phyloP scores from a whole-genome alignment of 495 filamentous ascomycete species.

The Platismatia glauca region DNA sequence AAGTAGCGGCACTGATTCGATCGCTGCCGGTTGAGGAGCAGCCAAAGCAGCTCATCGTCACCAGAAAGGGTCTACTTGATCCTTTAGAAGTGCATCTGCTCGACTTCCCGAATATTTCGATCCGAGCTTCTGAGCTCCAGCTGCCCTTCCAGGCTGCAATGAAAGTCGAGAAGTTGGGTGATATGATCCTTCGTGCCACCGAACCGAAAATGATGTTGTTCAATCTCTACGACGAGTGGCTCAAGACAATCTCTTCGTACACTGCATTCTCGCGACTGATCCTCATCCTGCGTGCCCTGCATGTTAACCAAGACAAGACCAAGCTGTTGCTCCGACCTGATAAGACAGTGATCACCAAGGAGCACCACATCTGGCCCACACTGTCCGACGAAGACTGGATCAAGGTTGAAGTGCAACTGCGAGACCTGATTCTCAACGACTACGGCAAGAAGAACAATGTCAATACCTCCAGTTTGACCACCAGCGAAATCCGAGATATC shows the following conservation, averaged over 20 bases:
- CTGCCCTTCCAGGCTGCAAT: slow-evolving; percentile 99
- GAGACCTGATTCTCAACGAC: slow-evolving; percentile 94
- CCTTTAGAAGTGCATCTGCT: slow-evolving; percentile 94
- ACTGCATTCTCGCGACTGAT: slow-evolving; percentile 96
- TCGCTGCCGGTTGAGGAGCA: slow-evolving; percentile 98
- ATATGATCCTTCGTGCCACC: slow-evolving; percentile 97
- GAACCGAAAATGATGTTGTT: slow-evolving; percentile 99
- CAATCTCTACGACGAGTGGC: slow-evolving; percentile 98
- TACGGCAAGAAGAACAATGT: slow-evolving; percentile 99
- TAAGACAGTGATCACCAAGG: slow-evolving; percentile 96
- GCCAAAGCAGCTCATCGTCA: slow-evolving; percentile 98
- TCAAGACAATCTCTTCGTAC: slow-evolving; percentile 97
- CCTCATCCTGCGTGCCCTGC: slow-evolving; percentile 87
- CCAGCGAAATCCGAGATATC: slow-evolving; percentile 94
- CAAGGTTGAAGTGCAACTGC: slow-evolving; percentile 92
- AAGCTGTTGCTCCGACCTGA: slow-evolving; percentile 96
- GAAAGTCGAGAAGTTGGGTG: slow-evolving; percentile 98
- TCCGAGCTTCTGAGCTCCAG: slow-evolving; percentile 95
- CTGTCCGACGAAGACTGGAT: slow-evolving; percentile 97
- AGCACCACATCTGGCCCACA: slow-evolving; percentile 98
- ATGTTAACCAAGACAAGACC: slow-evolving; percentile 97
- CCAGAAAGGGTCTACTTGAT: slow-evolving; percentile 92
- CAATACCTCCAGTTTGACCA: slow-evolving; percentile 93
- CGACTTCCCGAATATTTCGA: slow-evolving; percentile 99
- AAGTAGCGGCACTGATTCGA: slow-evolving; percentile 95